These are phyloP conservation scores for peach (Prunus persica) DNA, from an alignment of 306 rosid species.

Conservation along the genomic window DNA sequence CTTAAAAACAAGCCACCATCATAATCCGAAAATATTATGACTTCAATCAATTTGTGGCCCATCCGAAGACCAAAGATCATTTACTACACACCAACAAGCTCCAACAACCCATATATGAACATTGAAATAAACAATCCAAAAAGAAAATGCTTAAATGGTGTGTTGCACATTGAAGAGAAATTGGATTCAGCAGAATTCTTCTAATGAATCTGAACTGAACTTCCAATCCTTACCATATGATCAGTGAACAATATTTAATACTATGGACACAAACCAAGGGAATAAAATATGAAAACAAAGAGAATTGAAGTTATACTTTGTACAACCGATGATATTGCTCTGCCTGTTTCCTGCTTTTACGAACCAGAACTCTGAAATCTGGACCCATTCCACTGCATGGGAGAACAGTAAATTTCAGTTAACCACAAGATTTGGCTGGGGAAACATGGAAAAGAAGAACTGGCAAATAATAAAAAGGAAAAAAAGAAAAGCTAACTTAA, in stretches of 20 bases:
- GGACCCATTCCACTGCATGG: slow-evolving; percentile 78
- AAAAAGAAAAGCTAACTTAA: no score
- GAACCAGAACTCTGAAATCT: slow-evolving; percentile 75
- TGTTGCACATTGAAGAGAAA: neutral
- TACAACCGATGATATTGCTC: slow-evolving; percentile 76
- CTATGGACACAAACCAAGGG: neutral
- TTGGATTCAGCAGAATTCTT: neutral
- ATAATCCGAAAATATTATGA: neutral
- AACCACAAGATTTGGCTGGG: neutral
- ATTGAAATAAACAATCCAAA: neutral
- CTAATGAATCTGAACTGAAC: neutral
- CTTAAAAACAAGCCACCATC: neutral
- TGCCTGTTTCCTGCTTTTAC: slow-evolving; percentile 84
- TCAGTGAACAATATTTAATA: neutral
- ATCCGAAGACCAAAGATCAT: neutral
- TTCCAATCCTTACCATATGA: neutral
- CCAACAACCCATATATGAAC: neutral
- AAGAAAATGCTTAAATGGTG: neutral
- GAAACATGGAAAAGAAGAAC: neutral
- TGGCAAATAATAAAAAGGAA: neutral
- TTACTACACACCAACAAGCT: neutral
- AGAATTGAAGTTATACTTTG: slow-evolving; percentile 36
- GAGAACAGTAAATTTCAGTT: neutral
- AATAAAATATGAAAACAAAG: slow-evolving; percentile 6
- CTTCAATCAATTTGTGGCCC: neutral